Evolutionary conservation across 371 early-diverging fungal genomes (phyloP), one percentile per base, ranked within the genome.

Genomic region (Rhizomucor pusillus): DNA sequence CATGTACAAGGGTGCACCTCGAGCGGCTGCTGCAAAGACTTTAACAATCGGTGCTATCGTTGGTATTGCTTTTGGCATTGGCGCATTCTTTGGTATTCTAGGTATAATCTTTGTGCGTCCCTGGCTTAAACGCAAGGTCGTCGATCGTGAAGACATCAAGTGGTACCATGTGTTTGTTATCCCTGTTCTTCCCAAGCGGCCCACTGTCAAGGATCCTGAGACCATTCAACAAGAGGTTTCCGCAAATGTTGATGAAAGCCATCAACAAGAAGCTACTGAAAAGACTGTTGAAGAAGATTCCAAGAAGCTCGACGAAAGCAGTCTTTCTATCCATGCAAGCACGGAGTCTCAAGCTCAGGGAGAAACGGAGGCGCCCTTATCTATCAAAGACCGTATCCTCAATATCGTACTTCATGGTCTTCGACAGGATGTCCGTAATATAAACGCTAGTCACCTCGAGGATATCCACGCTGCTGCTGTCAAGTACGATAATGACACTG

Each of bases 401-500:
- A 37, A 49, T 20, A 19, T 41, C n/a, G 47, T 63, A 7, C 47
- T 71, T 19, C 59, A 71, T 43, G 86, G 89, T 52, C 22, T 88
- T 16, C 69, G 62, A 45, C 75, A 81, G 52, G 89, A 89, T 54
- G 82, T 89, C 16, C 77, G 71, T 44, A 79, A 79, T 46, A 50
- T 77, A 5, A 69, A 81, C 9, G 74, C 71, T 50, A 66, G 68
- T 9, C 63, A 69, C n/a, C 57, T 85, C 23, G 61, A 71, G 22
- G 43, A 65, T 29, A 66, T 90, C 25, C 89, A 88, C 58, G 80
- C 80, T 36, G 66, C 65, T 24, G 82, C 90, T n/a, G 71, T 77
- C 35, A 72, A 79, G 39, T 93, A 86, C 54, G 92, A 93, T 60
- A 73, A 76, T 59, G 79, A 90, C 52, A 89, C 91, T 29, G 94